Evolutionary conservation across 345 rosid genomes (phyloP).

Genomic region (Lagerstroemia speciosa): DNA sequence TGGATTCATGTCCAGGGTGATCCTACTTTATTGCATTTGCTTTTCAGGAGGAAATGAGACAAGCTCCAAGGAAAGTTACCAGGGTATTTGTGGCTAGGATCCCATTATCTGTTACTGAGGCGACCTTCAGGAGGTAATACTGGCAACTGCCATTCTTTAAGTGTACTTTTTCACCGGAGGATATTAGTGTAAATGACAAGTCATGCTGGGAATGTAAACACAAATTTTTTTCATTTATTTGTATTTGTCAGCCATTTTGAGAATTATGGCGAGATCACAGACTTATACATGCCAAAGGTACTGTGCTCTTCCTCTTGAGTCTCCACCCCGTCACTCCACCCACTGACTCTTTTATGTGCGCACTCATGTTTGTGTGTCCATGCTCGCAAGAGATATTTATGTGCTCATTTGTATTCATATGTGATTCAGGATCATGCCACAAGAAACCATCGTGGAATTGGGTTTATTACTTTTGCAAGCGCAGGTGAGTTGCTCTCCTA

Average conservation of each 20-base stretch:
- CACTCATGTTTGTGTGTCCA: background rate
- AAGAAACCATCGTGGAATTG: constrained; percentile 89
- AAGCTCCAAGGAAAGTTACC: constrained; percentile 67
- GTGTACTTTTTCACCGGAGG: background rate
- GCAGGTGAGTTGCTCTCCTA: constrained; percentile 45
- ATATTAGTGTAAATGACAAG: background rate
- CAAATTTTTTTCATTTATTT: constrained; percentile 8
- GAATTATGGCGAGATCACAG: constrained; percentile 86
- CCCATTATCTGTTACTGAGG: constrained; percentile 72
- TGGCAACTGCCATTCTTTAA: background rate
- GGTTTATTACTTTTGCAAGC: constrained; percentile 78
- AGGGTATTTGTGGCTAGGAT: constrained; percentile 97
- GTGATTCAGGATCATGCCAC: constrained; percentile 67
- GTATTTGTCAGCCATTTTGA: constrained; percentile 68
- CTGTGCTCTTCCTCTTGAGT: background rate
- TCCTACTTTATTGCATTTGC: constrained; percentile 3
- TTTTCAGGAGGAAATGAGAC: constrained; percentile 94
- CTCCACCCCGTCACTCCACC: background rate
- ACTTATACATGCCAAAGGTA: constrained; percentile 97
- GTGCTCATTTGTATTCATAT: constrained; percentile 7
- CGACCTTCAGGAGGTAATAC: constrained; percentile 74
- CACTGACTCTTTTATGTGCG: background rate
- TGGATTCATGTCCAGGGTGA: too few relatives aligned
- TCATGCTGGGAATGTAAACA: constrained; percentile 8
- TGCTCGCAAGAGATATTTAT: constrained; percentile 2